Conservation (phyloP, 257 asterid genomes). For the Penstemon barbatus region DNA sequence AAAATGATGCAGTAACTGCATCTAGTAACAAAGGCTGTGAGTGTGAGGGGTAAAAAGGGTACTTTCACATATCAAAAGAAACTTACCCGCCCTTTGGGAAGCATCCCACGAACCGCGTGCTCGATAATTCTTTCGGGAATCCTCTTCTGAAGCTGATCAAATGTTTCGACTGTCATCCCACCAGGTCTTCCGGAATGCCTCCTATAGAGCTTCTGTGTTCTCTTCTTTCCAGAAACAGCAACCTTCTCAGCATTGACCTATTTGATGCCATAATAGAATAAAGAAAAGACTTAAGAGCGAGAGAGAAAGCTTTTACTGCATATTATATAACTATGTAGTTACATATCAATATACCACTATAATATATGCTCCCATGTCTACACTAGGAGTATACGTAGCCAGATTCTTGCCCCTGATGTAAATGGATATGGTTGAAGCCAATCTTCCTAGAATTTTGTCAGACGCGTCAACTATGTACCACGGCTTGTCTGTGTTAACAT, state of each 20-base stretch:
- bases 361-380: constrained; percentile 97
- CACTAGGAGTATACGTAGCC: constrained; percentile 89
- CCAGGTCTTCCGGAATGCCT: constrained; percentile 98
- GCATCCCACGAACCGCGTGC: constrained; percentile 99
- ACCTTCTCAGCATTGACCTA: constrained; percentile 89
- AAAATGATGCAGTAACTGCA: neutral
- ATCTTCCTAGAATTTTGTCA: constrained; percentile 85
- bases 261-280: constrained; percentile 27
- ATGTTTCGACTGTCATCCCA: constrained; percentile 91
- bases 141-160: constrained; percentile 88
- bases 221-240: constrained; percentile 90
- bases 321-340: neutral
- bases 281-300: neutral
- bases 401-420: constrained; percentile 90
- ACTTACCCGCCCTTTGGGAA: constrained; percentile 89
- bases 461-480: constrained; percentile 94
- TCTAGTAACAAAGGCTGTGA: neutral
- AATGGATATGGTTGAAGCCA: constrained; percentile 90
- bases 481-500: constrained; percentile 71
- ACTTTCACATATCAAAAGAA: neutral
- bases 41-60: neutral
- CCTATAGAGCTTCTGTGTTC: constrained; percentile 76
- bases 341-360: constrained; percentile 59
- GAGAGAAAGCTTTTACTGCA: constrained; percentile 4
- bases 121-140: constrained; percentile 92